Conservation (phyloP, 1,139 yeast species). For the Pichia sp. region DNA sequence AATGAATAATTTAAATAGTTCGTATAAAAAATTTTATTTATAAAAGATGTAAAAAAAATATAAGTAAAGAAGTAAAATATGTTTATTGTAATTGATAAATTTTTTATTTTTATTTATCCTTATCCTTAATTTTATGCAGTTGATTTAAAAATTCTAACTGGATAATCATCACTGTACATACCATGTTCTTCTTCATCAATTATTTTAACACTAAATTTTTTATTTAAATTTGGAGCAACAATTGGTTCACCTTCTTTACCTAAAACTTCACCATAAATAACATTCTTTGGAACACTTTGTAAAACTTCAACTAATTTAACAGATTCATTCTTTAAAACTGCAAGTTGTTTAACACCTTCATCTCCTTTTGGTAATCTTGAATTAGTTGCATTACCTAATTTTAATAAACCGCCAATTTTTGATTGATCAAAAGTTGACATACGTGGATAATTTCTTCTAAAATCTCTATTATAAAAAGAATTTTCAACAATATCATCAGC, state of each 20-base stretch:
- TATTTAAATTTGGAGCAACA: conserved; percentile 62
- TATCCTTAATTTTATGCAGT: conserved; percentile 1
- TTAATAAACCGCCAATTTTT: conserved; percentile 66
- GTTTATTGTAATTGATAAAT: not conserved
- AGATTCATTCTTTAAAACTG: conserved; percentile 33
- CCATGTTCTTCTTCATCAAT: conserved; percentile 64
- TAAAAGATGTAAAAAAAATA: no score
- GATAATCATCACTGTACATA: conserved; percentile 60
- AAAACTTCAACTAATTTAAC: conserved; percentile 45
- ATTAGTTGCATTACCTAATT: conserved; percentile 55
- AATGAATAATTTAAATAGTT: no score
- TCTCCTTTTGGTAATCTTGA: conserved; percentile 73
- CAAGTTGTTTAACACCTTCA: conserved; percentile 64
- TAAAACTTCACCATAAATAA: conserved; percentile 58
- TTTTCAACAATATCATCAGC: conserved; percentile 70
- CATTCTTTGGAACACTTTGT: conserved; percentile 32
- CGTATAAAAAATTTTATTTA: no score
- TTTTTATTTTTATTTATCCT: not conserved
- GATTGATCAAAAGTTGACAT: conserved; percentile 63
- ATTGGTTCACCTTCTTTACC: conserved; percentile 67
- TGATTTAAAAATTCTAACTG: conserved; percentile 54
- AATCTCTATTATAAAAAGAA: conserved; percentile 67
- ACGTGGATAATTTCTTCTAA: conserved; percentile 74
- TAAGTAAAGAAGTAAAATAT: no score
- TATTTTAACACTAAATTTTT: conserved; percentile 51